phyloP scores from a whole-genome alignment of 306 rosid species.

The Hippophae tibetana region DNA sequence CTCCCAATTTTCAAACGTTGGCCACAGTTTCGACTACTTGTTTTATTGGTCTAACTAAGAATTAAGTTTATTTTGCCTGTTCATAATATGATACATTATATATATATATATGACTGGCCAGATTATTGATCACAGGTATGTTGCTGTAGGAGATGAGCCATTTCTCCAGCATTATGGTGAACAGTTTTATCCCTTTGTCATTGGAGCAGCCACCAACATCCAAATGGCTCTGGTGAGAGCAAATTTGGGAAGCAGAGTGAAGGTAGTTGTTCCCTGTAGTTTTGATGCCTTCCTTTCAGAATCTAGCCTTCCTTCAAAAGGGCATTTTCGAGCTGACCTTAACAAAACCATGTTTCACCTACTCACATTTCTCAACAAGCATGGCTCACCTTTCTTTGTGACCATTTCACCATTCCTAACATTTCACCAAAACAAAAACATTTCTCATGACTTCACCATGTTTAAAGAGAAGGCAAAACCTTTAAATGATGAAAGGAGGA shows the following conservation, averaged over 20 bases:
- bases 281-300: slow-evolving; percentile 59
- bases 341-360: slow-evolving; percentile 79
- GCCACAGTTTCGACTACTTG: no score
- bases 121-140: slow-evolving; percentile 38
- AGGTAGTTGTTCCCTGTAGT: slow-evolving; percentile 94
- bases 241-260: slow-evolving; percentile 54
- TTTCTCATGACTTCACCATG: slow-evolving; percentile 59
- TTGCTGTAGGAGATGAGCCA: slow-evolving; percentile 89
- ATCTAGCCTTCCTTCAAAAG: slow-evolving; percentile 47
- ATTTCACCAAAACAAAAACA: slow-evolving; percentile 55
- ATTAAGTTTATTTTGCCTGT: slow-evolving; percentile 11
- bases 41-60: not conserved
- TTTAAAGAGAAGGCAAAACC: slow-evolving; percentile 58
- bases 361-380: slow-evolving; percentile 65
- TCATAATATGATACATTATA: slow-evolving; percentile 2
- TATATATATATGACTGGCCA: slow-evolving; percentile 19
- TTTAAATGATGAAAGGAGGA: slow-evolving; percentile 43
- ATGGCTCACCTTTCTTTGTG: slow-evolving; percentile 64
- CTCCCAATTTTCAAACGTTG: no score
- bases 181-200: slow-evolving; percentile 57
- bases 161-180: slow-evolving; percentile 65
- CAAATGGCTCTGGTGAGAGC: slow-evolving; percentile 57
- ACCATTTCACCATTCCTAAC: slow-evolving; percentile 60
- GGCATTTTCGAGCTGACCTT: slow-evolving; percentile 64
- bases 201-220: slow-evolving; percentile 73